Conservation (phyloP, 176 grass and related monocot genomes). For the maize (Zea mays) region DNA sequence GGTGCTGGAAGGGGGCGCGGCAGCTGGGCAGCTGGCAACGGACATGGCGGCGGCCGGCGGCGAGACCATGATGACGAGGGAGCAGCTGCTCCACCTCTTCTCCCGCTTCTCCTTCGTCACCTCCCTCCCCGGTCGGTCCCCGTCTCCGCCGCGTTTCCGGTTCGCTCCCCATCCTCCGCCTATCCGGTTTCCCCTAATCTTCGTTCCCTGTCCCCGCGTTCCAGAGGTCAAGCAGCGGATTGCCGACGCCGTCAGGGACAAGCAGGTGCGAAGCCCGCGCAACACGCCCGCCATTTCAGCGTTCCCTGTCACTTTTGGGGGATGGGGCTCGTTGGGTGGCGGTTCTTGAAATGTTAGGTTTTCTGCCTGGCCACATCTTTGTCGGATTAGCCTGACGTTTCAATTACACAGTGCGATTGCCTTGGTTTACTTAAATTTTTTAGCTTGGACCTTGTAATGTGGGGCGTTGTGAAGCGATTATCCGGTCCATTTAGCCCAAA, state of each 20-base stretch:
- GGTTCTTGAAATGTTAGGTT: neutral
- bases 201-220: neutral
- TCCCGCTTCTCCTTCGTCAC: conserved; percentile 63
- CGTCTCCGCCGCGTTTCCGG: neutral
- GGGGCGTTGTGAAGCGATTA: neutral
- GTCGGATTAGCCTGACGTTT: neutral
- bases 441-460: neutral
- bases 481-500: neutral
- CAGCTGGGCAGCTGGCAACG: neutral
- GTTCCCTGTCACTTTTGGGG: neutral
- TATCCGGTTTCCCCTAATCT: conserved; percentile 3
- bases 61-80: conserved; percentile 57
- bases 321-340: neutral
- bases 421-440: neutral
- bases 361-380: neutral
- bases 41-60: conserved; percentile 32
- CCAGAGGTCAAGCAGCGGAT: conserved; percentile 72
- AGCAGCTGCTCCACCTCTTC: conserved; percentile 71
- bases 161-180: neutral
- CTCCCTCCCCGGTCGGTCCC: conserved; percentile 54
- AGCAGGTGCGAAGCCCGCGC: conserved; percentile 36
- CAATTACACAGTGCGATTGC: neutral
- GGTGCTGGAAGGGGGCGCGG: neutral
- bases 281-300: neutral
- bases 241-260: conserved; percentile 69